Evolutionary conservation across 2,329 filamentous ascomycete genomes (phyloP).

Genomic region (Alternaria sp.): DNA sequence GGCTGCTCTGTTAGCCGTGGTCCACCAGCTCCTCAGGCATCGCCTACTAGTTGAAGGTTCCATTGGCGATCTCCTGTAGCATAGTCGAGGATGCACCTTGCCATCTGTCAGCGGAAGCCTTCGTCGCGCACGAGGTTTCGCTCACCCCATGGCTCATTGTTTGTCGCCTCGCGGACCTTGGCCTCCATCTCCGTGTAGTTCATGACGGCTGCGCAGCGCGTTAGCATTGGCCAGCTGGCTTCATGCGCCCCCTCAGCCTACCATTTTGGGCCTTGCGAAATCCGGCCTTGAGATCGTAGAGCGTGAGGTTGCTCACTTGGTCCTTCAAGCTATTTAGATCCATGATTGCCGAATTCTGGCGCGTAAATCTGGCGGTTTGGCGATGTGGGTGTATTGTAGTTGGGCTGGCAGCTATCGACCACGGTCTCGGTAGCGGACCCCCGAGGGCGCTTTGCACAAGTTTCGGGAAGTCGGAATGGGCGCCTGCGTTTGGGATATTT

Average conservation of each 20-base stretch:
- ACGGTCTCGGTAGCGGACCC: conserved; percentile 16
- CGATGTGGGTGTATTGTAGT: conserved; percentile 3
- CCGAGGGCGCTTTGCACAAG: conserved; percentile 7
- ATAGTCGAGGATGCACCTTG: conserved; percentile 75
- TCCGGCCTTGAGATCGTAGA: conserved; percentile 94
- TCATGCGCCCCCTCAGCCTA: conserved; percentile 52
- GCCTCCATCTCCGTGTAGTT: conserved; percentile 80
- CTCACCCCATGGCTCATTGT: conserved; percentile 94
- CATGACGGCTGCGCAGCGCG: conserved; percentile 76
- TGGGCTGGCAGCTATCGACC: conserved; percentile 12
- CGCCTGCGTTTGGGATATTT: background rate
- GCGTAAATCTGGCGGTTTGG: conserved; percentile 5
- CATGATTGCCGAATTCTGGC: conserved; percentile 61
- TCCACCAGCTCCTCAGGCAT: background rate
- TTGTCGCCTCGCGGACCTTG: conserved; percentile 95
- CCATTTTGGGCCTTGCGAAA: conserved; percentile 98
- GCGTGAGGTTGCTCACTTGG: conserved; percentile 86
- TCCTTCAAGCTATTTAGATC: conserved; percentile 86
- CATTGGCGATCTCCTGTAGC: conserved; percentile 99
- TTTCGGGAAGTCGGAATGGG: too few species aligned
- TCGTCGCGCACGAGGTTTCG: conserved; percentile 61
- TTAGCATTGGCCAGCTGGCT: conserved; percentile 37
- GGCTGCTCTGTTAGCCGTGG: conserved; percentile 62
- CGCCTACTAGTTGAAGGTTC: conserved; percentile 94
- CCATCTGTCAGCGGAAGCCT: conserved; percentile 17